Percentiles rank a stretch among this genome's conserved stretches.
phyloP scores from a whole-genome alignment of 192 early-diverging fungal species.

The Glomus cerebriforme region DNA sequence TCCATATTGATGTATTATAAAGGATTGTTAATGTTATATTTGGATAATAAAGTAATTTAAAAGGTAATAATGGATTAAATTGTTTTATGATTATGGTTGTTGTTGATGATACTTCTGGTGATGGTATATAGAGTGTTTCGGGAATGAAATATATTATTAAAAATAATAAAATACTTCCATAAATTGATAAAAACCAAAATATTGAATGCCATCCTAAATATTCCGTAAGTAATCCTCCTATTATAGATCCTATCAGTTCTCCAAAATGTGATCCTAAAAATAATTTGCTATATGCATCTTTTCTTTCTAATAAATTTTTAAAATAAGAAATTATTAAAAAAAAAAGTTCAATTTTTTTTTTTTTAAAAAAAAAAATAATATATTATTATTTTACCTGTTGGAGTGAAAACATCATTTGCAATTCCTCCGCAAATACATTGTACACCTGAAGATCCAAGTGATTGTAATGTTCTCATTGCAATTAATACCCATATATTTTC shows the following conservation, averaged over 20 bases:
- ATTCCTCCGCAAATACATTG: constrained; percentile 38
- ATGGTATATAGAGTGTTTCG: background rate
- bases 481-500: constrained; percentile 43
- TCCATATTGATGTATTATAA: background rate
- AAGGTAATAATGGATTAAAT: background rate
- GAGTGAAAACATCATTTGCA: constrained; percentile 35
- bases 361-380: background rate
- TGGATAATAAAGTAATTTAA: constrained; percentile 10
- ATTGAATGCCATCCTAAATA: background rate
- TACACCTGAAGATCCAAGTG: constrained; percentile 38
- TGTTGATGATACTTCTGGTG: background rate
- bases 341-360: background rate
- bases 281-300: background rate
- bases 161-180: constrained; percentile 20
- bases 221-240: constrained; percentile 38
- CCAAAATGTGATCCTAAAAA: background rate
- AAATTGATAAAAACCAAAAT: constrained; percentile 43
- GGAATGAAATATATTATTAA: background rate
- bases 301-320: background rate
- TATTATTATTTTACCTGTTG: background rate
- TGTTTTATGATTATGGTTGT: background rate
- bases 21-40: background rate
- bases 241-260: constrained; percentile 41
- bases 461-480: constrained; percentile 41
- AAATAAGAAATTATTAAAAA: background rate